Conservation (phyloP, 23 red algal species). For the Gracilaria vermiculophylla region DNA sequence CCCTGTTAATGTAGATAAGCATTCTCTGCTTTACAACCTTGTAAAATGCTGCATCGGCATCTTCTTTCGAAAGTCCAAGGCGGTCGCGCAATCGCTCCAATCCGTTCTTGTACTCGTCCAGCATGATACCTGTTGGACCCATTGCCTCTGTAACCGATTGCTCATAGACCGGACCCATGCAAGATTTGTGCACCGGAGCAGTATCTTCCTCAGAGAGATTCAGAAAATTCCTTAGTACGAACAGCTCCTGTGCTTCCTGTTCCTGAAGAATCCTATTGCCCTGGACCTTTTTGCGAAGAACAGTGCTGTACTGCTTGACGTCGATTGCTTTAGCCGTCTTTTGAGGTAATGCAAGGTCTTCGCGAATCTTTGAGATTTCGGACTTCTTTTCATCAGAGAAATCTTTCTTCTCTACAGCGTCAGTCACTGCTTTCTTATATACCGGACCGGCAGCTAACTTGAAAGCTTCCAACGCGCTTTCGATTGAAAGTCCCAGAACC, state of each 20-base stretch:
- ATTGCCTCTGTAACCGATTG: conserved; percentile 93
- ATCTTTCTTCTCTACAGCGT: conserved; percentile 18
- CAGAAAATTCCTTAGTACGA: conserved; percentile 66
- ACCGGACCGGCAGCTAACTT: conserved; percentile 79
- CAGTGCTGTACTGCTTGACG: conserved; percentile 68
- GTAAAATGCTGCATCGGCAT: conserved; percentile 73
- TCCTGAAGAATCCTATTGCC: conserved; percentile 88
- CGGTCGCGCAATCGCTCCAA: conserved; percentile 80
- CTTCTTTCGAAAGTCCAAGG: conserved; percentile 66
- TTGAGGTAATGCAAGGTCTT: conserved; percentile 70
- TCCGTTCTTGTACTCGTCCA: conserved; percentile 83
- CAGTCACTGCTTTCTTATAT: conserved; percentile 68
- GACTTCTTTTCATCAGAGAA: conserved; percentile 43
- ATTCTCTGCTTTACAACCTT: conserved; percentile 83
- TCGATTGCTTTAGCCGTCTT: conserved; percentile 74
- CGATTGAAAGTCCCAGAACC: conserved; percentile 67
- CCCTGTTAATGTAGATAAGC: conserved; percentile 76
- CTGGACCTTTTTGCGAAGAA: conserved; percentile 55
- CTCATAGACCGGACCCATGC: conserved; percentile 80
- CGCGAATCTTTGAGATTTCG: conserved; percentile 58
- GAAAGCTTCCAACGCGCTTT: conserved; percentile 76
- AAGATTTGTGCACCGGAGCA: conserved; percentile 61
- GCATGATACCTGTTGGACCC: conserved; percentile 96
- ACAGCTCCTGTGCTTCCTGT: conserved; percentile 77
- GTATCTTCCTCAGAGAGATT: conserved; percentile 75